Conservation (phyloP, 345 rosid species). For the Eucalyptus erythrocorys region DNA sequence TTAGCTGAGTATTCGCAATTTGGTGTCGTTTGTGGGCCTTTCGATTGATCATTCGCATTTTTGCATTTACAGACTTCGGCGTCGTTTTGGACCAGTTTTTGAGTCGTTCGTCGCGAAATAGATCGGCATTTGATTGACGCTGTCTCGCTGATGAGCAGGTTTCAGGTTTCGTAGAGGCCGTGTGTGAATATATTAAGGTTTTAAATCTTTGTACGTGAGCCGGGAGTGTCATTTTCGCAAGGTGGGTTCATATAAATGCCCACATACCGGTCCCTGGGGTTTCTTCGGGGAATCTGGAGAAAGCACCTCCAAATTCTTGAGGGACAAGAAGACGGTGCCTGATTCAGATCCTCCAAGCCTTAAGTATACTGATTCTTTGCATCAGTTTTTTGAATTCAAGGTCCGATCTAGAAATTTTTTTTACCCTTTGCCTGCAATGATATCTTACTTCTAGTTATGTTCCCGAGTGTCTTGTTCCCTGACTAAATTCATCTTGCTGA, state of each 20-base stretch:
- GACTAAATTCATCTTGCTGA: not conserved
- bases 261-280: constrained; percentile 37
- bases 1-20: not conserved
- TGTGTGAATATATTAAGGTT: too few species aligned
- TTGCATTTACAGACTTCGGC: not conserved
- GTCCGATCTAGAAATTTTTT: constrained; percentile 5
- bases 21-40: not conserved
- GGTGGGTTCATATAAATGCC: constrained; percentile 39
- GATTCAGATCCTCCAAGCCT: constrained; percentile 65
- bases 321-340: constrained; percentile 58
- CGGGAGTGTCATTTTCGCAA: not conserved
- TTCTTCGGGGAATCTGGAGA: constrained; percentile 7
- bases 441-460: not conserved
- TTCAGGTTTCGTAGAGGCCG: too few species aligned
- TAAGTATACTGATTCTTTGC: constrained; percentile 39
- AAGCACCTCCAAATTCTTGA: constrained; percentile 16
- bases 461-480: not conserved
- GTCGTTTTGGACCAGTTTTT: not conserved
- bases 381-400: constrained; percentile 54
- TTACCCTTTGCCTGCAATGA: not conserved
- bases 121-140: not conserved
- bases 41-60: not conserved
- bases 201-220: too few species aligned
- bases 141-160: not conserved
- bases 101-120: not conserved